Conservation (phyloP, 1,139 yeast genomes). For the Blastobotrys serpentis region DNA sequence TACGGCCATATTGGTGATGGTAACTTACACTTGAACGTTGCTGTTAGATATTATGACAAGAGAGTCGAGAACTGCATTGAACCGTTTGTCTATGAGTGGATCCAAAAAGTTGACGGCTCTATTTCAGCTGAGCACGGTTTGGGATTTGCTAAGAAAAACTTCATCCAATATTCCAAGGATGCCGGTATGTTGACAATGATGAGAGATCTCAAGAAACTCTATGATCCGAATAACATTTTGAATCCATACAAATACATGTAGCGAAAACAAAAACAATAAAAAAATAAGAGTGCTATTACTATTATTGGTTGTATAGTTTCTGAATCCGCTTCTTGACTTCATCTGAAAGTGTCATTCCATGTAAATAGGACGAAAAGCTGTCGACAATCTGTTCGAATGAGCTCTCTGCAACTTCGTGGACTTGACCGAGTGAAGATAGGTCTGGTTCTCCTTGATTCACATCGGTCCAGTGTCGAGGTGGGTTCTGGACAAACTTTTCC, state of each 20-base stretch:
- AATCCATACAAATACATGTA: constrained; percentile 81
- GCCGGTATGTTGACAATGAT: constrained; percentile 67
- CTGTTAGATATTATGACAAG: constrained; percentile 79
- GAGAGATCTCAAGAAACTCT: constrained; percentile 70
- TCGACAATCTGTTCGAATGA: constrained; percentile 33
- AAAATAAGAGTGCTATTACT: neutral
- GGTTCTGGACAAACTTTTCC: constrained; percentile 30
- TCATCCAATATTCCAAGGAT: constrained; percentile 78
- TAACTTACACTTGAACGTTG: constrained; percentile 85
- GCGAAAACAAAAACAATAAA: neutral
- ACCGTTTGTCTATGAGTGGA: constrained; percentile 94
- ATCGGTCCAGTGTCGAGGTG: constrained; percentile 41
- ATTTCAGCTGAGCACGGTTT: constrained; percentile 96
- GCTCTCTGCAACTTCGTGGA: constrained; percentile 25
- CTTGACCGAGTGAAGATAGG: constrained; percentile 20
- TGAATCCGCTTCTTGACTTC: constrained; percentile 20
- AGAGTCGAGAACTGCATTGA: constrained; percentile 75
- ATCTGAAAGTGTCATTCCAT: constrained; percentile 25
- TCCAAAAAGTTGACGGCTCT: constrained; percentile 72
- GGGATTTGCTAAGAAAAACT: constrained; percentile 93
- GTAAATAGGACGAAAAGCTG: constrained; percentile 32
- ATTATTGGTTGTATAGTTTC: neutral
- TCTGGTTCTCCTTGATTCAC: constrained; percentile 20
- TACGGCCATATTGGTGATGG: constrained; percentile 98
- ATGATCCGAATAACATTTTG: constrained; percentile 86